Evolutionary conservation across 768 basidiomycete species (phyloP).

Genomic region (Mrakia hoshinonis): DNA sequence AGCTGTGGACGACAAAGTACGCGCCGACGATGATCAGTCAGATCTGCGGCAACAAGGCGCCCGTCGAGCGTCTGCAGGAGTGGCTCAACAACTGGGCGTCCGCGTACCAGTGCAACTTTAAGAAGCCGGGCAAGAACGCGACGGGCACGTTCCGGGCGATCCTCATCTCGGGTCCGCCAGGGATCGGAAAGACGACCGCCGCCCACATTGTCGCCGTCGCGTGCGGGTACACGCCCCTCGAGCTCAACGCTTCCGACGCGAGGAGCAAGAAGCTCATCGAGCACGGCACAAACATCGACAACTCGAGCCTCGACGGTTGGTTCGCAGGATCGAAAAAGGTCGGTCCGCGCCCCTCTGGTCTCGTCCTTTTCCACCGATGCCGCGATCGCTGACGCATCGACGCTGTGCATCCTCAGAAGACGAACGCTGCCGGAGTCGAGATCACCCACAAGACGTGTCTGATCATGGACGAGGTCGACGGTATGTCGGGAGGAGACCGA

Average conservation of each 20-base stretch:
- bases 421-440: conserved; percentile 59
- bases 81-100: conserved; percentile 84
- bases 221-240: conserved; percentile 86
- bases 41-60: conserved; percentile 87
- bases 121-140: conserved; percentile 84
- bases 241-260: conserved; percentile 91
- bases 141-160: conserved; percentile 81
- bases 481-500: conserved; percentile 95
- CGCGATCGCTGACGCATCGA: neutral
- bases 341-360: neutral
- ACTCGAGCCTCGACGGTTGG: conserved; percentile 80
- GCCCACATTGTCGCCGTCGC: conserved; percentile 85
- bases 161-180: conserved; percentile 85
- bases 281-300: conserved; percentile 84
- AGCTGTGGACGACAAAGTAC: conserved; percentile 93
- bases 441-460: conserved; percentile 75
- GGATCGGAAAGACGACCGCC: conserved; percentile 94
- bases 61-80: conserved; percentile 73
- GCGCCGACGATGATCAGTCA: conserved; percentile 81
- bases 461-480: conserved; percentile 99
- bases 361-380: neutral
- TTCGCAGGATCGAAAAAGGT: conserved; percentile 32
- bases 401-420: conserved; percentile 42
- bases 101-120: conserved; percentile 67
- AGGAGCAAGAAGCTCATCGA: conserved; percentile 95